Percentiles rank a stretch among this genome's conserved stretches.
Conservation (phyloP, 2,329 filamentous ascomycete genomes). For the Fusarium sp. region DNA sequence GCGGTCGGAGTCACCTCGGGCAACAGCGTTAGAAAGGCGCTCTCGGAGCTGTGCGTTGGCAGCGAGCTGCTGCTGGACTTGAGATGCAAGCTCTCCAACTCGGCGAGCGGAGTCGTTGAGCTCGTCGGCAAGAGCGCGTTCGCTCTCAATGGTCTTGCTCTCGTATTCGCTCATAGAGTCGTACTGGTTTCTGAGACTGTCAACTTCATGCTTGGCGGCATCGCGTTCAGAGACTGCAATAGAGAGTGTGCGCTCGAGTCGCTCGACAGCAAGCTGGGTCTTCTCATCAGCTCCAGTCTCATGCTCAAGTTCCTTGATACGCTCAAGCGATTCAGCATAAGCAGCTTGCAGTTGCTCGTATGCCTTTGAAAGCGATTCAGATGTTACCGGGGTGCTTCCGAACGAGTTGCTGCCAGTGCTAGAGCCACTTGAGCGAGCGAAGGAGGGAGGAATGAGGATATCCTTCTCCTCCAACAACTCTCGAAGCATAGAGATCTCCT, state of each 20-base stretch:
- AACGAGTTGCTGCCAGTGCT: constrained; percentile 43
- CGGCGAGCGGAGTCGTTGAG: constrained; percentile 78
- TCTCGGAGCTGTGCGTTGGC: constrained; percentile 79
- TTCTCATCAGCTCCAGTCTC: constrained; percentile 64
- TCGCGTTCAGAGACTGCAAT: constrained; percentile 78
- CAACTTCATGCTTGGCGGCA: constrained; percentile 73
- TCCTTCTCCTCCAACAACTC: constrained; percentile 84
- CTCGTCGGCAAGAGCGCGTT: constrained; percentile 74
- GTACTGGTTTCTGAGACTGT: constrained; percentile 71
- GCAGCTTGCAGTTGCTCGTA: constrained; percentile 81
- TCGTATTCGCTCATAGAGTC: constrained; percentile 67
- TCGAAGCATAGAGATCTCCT: constrained; percentile 88
- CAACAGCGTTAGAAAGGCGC: constrained; percentile 82
- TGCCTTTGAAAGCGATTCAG: constrained; percentile 77
- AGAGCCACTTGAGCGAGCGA: constrained; percentile 58
- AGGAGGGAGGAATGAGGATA: constrained; percentile 74
- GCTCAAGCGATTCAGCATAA: constrained; percentile 73
- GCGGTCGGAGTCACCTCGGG: constrained; percentile 86
- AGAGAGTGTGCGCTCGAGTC: constrained; percentile 75
- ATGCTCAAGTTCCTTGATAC: constrained; percentile 72
- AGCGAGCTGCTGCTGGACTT: constrained; percentile 84
- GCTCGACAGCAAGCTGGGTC: constrained; percentile 70
- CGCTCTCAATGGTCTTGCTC: constrained; percentile 65
- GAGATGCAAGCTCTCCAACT: constrained; percentile 80
- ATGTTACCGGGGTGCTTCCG: constrained; percentile 66